Conservation (phyloP, 2,329 filamentous ascomycete genomes). For the Nemania sp. region DNA sequence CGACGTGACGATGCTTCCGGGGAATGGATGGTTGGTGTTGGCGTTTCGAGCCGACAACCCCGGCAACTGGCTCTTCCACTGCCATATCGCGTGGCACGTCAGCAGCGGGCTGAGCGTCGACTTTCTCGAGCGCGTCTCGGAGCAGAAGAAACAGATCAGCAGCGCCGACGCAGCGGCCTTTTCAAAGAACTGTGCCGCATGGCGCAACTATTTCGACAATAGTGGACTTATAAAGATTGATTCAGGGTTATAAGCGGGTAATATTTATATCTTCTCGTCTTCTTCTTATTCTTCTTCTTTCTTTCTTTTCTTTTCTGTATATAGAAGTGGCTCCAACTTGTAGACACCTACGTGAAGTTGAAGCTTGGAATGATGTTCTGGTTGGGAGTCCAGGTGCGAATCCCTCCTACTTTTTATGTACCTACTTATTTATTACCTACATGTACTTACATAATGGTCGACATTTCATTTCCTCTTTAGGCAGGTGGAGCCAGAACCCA, state of each 20-base stretch:
- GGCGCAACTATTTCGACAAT: conserved; percentile 24
- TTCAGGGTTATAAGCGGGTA: conserved; percentile 23
- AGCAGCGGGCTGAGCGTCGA: conserved; percentile 54
- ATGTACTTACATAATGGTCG: not conserved
- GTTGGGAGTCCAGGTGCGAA: too few relatives aligned
- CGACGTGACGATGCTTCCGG: conserved; percentile 51
- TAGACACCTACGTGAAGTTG: too few relatives aligned
- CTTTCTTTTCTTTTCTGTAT: not conserved
- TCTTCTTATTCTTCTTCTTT: not conserved
- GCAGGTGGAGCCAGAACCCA: conserved; percentile 1
- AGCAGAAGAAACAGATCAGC: conserved; percentile 28
- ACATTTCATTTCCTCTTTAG: conserved; percentile 3
- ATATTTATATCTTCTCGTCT: not conserved
- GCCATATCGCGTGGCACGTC: conserved; percentile 56
- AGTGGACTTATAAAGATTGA: conserved; percentile 24
- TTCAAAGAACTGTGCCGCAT: conserved; percentile 24
- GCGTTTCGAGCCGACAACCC: conserved; percentile 57
- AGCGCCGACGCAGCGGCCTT: conserved; percentile 19
- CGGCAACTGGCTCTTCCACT: conserved; percentile 53
- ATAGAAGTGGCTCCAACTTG: too few relatives aligned
- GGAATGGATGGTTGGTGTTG: conserved; percentile 50
- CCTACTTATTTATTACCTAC: too few relatives aligned
- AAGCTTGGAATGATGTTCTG: too few relatives aligned
- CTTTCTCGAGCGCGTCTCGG: conserved; percentile 49
- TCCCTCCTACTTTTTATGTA: too few relatives aligned